These are phyloP conservation scores for Xerocomellus intermedius DNA, from an alignment of 768 basidiomycete genomes.

Conservation along the genomic window DNA sequence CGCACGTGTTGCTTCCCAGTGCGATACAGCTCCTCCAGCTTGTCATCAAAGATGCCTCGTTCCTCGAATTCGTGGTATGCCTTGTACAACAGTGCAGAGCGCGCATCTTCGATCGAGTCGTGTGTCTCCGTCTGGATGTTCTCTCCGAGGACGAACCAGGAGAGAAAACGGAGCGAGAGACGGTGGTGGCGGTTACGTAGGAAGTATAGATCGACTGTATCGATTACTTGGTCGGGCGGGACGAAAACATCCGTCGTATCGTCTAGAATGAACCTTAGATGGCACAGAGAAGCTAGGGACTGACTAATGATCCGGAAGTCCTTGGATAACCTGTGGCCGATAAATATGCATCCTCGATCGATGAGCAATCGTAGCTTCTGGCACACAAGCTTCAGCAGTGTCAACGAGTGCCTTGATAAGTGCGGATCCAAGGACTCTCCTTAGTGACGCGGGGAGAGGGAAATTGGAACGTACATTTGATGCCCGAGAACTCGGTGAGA, in stretches of 20 bases:
- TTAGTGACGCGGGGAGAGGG: too few species aligned
- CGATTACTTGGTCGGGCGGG: slow-evolving; percentile 90
- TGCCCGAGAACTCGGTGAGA: too few species aligned
- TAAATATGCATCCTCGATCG: slow-evolving; percentile 93
- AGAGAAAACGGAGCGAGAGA: slow-evolving; percentile 86
- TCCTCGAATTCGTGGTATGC: slow-evolving; percentile 76
- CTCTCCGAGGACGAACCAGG: slow-evolving; percentile 90
- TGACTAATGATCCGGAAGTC: slow-evolving; percentile 98
- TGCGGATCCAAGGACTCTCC: slow-evolving; percentile 62
- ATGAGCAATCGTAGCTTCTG: too few species aligned
- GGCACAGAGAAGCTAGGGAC: slow-evolving; percentile 28
- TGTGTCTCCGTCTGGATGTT: slow-evolving; percentile 93
- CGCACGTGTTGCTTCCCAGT: slow-evolving; percentile 74
- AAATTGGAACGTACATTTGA: too few species aligned
- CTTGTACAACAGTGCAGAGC: slow-evolving; percentile 85
- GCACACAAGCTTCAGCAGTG: slow-evolving; percentile 95
- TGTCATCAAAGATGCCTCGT: slow-evolving; percentile 78
- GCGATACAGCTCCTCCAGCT: slow-evolving; percentile 81
- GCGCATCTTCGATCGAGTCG: slow-evolving; percentile 97
- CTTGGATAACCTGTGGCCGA: slow-evolving; percentile 95
- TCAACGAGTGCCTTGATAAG: slow-evolving; percentile 81
- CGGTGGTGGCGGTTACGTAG: slow-evolving; percentile 77
- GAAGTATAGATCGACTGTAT: slow-evolving; percentile 95
- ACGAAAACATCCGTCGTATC: slow-evolving; percentile 82
- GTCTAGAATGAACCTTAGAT: not conserved